Base-by-base conservation (phyloP, 495 filamentous ascomycete species). In the Tuber magnatum region DNA sequence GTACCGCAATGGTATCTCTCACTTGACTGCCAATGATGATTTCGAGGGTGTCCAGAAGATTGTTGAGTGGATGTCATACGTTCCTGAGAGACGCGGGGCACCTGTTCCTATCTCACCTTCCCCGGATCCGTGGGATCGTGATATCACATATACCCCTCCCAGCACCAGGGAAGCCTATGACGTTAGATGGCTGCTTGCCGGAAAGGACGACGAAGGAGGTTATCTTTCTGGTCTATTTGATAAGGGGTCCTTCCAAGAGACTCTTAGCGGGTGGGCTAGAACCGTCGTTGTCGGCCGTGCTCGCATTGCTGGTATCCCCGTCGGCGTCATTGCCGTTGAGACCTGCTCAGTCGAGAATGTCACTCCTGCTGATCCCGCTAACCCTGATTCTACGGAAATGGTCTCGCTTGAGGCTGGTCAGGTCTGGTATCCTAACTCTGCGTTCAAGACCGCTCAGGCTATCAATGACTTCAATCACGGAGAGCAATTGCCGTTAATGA, bases 1-100 rank as follows among this genome's bases (percentile, higher is more conserved):
- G 95, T 98, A 99, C 89, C 94, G 91, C 86, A 99, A 99, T 83
- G 95, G 95, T 88, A 96, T 99, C 40, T 98, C 96, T 14, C 95
- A 99, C 86, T 92, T 98, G 91, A 97, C 94, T 76, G 95, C 95
- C 82, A 92, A 90, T 81, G 95, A 99, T 83, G 95, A 99, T 87
- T 98, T 98, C 75, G 93, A 93, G 77, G 95, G 95, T 88, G 93
- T 99, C 22, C 91, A 92, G 85, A 97, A 97, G 90, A 98, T 99
- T 82, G 92, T 98, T 42, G 91, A 97, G 80, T 99, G 95, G 95
- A 90, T 99, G 86, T 92, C 93, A 5, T 99, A 93, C 83, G 92
- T 99, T 38, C 95, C 95, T 39, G 96, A 97, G 83, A 93, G 92
- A 87, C 96, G 94, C 85, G 89, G 91, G 80, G 90, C 90, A 80